Evolutionary conservation across 306 rosid species (phyloP).

Genomic region (Malus fusca): DNA sequence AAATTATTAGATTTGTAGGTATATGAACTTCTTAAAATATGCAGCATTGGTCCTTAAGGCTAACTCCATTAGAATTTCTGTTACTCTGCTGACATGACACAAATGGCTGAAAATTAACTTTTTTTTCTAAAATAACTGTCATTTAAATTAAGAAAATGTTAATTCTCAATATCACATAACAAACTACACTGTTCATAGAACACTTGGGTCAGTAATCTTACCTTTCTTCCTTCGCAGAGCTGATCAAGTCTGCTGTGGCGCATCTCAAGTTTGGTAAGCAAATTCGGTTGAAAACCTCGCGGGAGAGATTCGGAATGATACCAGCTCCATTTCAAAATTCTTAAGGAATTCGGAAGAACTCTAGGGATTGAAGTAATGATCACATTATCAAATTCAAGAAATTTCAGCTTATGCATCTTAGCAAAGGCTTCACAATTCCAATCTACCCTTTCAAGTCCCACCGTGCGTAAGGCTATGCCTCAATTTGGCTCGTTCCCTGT

Average conservation of each 20-base stretch:
- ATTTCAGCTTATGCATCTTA: neutral
- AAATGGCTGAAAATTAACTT: too few species aligned
- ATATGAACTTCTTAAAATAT: too few species aligned
- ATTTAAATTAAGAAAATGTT: too few species aligned
- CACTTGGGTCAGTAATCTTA: neutral
- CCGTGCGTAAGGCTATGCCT: neutral
- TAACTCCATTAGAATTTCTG: too few species aligned
- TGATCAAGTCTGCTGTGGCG: neutral
- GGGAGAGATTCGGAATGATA: neutral
- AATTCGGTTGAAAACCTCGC: neutral
- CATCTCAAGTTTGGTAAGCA: neutral
- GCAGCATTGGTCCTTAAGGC: too few species aligned
- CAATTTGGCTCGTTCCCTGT: neutral
- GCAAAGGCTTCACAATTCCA: neutral
- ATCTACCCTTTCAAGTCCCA: too few species aligned
- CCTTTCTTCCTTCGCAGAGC: conserved; percentile 4
- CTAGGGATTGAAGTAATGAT: neutral
- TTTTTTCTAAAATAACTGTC: too few species aligned
- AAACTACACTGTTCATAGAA: neutral
- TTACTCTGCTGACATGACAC: too few species aligned
- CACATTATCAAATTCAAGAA: neutral
- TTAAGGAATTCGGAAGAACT: conserved; percentile 7
- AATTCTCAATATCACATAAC: neutral
- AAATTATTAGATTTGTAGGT: too few species aligned
- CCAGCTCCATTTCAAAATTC: neutral